A percentile compares a stretch with the other conserved stretches of the same genome.
These are phyloP conservation scores for Erucastrum elatum DNA, from an alignment of 345 rosid species.

Conservation along the genomic window DNA sequence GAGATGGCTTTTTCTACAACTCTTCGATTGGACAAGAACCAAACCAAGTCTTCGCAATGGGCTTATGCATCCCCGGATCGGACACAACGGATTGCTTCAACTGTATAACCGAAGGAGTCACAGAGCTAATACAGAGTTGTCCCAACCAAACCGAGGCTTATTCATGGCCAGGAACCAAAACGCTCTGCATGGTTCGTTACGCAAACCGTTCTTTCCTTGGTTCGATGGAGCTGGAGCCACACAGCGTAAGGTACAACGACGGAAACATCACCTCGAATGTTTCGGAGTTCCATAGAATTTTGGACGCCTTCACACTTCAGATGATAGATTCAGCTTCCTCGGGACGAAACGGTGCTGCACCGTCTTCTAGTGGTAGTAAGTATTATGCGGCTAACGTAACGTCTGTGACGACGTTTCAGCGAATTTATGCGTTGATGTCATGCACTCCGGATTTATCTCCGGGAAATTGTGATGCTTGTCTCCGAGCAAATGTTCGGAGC, in stretches of 20 bases:
- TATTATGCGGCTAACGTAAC: slow-evolving; percentile 35
- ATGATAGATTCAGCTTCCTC: slow-evolving; percentile 17
- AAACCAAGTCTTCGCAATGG: slow-evolving; percentile 35
- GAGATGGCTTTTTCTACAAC: not conserved
- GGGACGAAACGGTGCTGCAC: not conserved
- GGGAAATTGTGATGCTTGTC: slow-evolving; percentile 35
- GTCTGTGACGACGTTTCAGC: slow-evolving; percentile 1
- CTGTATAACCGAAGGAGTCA: slow-evolving; percentile 30
- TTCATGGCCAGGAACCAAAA: slow-evolving; percentile 19
- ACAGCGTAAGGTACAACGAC: not conserved
- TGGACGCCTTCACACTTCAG: slow-evolving; percentile 11
- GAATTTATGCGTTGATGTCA: slow-evolving; percentile 17
- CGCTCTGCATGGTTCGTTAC: slow-evolving; percentile 45
- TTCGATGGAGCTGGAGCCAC: not conserved
- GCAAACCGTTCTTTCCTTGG: slow-evolving; percentile 17
- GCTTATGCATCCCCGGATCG: slow-evolving; percentile 27
- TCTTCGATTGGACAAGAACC: not conserved
- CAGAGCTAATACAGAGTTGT: slow-evolving; percentile 18
- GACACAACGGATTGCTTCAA: slow-evolving; percentile 22
- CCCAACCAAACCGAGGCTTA: slow-evolving; percentile 30
- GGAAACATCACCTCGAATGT: slow-evolving; percentile 7
- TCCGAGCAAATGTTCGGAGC: slow-evolving; percentile 3
- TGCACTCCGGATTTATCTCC: slow-evolving; percentile 20
- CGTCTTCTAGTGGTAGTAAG: slow-evolving; percentile 22
- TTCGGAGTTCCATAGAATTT: slow-evolving; percentile 32